Conservation (phyloP, 352 stramenopile genomes). For the Phytophthora cactorum region DNA sequence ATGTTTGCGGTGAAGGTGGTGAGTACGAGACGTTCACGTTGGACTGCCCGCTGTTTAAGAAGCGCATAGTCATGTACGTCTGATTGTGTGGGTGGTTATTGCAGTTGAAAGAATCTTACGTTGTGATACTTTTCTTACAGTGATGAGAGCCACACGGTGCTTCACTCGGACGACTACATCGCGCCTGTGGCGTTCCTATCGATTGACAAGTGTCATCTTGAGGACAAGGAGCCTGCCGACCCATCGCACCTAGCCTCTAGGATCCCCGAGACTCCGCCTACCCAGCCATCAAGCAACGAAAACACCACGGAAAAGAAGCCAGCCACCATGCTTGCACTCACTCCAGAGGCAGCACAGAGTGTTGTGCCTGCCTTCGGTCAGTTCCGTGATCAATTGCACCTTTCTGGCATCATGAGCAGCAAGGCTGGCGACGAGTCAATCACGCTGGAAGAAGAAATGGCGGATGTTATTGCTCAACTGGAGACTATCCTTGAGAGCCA, state of each 20-base stretch:
- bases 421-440: conserved; percentile 33
- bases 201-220: conserved; percentile 90
- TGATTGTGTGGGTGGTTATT: not conserved
- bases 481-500: conserved; percentile 45
- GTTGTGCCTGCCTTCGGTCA: conserved; percentile 35
- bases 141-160: conserved; percentile 92
- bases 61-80: conserved; percentile 91
- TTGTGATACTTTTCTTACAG: conserved; percentile 27
- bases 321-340: conserved; percentile 31
- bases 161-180: conserved; percentile 93
- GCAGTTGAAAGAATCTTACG: conserved; percentile 7
- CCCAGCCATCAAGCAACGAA: not conserved
- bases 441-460: conserved; percentile 69
- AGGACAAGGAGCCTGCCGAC: conserved; percentile 79
- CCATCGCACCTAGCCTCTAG: conserved; percentile 45
- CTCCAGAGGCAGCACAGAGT: conserved; percentile 14
- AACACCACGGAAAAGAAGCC: conserved; percentile 14
- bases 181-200: conserved; percentile 93
- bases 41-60: conserved; percentile 96
- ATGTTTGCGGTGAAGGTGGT: conserved; percentile 98
- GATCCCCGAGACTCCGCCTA: conserved; percentile 27
- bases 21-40: conserved; percentile 99
- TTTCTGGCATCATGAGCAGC: conserved; percentile 69
- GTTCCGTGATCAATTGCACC: conserved; percentile 74
- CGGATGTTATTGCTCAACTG: conserved; percentile 56